phyloP scores from a whole-genome alignment of 169 alveolate genomes.

The Eimeria acervulina region DNA sequence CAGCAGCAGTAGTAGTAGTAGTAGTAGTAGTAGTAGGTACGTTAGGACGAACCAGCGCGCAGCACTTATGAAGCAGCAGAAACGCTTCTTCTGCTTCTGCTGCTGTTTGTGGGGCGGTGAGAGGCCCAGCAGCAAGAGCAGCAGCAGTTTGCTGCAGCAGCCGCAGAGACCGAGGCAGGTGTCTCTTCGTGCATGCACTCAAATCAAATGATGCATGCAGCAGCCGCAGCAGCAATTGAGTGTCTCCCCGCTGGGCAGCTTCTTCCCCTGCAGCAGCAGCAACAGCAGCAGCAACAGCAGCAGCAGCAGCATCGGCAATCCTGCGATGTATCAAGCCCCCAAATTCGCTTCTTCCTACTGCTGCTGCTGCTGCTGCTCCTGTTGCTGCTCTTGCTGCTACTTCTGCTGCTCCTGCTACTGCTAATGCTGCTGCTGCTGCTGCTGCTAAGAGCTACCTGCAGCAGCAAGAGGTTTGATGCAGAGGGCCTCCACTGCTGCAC shows the following conservation, averaged over 20 bases:
- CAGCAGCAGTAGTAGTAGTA: too few species aligned
- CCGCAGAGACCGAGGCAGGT: conserved; percentile 27
- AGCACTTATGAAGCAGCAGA: conserved; percentile 13
- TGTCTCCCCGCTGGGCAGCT: conserved; percentile 52
- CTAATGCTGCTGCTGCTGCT: not conserved
- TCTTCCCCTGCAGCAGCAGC: conserved; percentile 41
- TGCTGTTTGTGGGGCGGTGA: conserved; percentile 24
- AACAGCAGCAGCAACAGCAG: conserved; percentile 50
- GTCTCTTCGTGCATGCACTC: conserved; percentile 44
- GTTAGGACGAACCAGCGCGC: not conserved
- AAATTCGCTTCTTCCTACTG: not conserved
- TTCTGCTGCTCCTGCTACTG: too few species aligned
- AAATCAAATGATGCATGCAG: not conserved
- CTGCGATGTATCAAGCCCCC: not conserved
- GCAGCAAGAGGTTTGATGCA: conserved; percentile 26
- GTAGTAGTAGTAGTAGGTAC: not conserved
- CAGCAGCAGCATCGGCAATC: not conserved
- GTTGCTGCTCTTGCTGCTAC: not conserved
- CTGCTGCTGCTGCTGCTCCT: not conserved
- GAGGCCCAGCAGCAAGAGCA: too few species aligned
- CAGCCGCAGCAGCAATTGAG: conserved; percentile 1
- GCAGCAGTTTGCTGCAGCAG: conserved; percentile 49
- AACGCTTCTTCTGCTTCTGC: conserved; percentile 38
- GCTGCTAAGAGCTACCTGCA: not conserved
- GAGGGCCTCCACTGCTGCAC: not conserved